phyloP scores from a whole-genome alignment of 2,329 filamentous ascomycete genomes.

The Dactylonectria estremocensis region DNA sequence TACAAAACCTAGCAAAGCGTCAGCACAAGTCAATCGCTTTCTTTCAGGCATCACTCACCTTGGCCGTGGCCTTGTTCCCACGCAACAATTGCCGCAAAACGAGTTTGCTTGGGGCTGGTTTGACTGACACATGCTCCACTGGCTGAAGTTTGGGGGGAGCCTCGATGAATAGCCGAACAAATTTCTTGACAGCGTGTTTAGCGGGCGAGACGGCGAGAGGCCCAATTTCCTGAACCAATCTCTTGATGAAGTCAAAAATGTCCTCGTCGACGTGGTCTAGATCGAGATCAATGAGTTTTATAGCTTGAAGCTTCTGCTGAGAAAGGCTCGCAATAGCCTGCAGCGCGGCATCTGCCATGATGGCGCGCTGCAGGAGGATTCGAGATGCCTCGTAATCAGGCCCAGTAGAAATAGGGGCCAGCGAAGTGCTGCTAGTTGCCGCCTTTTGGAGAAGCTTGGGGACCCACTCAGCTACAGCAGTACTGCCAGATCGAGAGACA shows the following conservation, averaged over 20 bases:
- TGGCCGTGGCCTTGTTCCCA: constrained; percentile 11
- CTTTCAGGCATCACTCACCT: constrained; percentile 1
- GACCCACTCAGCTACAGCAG: neutral
- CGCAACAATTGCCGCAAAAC: constrained; percentile 28
- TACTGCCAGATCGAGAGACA: constrained; percentile 17
- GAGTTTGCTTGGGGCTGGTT: constrained; percentile 13
- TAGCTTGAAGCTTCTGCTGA: constrained; percentile 12
- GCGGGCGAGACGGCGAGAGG: constrained; percentile 23
- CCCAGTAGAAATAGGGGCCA: neutral
- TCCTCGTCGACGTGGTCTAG: neutral
- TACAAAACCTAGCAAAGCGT: neutral
- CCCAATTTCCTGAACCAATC: constrained; percentile 19
- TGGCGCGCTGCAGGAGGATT: constrained; percentile 33
- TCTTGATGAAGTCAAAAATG: constrained; percentile 39
- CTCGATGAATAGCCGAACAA: constrained; percentile 22
- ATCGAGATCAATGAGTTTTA: constrained; percentile 27
- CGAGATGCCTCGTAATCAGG: constrained; percentile 20
- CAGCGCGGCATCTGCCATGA: constrained; percentile 38
- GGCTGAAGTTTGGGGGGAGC: constrained; percentile 1
- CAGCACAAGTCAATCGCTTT: neutral
- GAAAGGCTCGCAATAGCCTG: constrained; percentile 31
- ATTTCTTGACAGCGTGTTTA: constrained; percentile 33
- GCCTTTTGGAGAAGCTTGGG: constrained; percentile 22
- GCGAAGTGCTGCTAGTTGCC: neutral
- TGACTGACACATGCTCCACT: neutral